These are phyloP conservation scores for Stagonosporopsis rhizophila DNA, from an alignment of 2,329 filamentous ascomycete species.

Conservation along the genomic window DNA sequence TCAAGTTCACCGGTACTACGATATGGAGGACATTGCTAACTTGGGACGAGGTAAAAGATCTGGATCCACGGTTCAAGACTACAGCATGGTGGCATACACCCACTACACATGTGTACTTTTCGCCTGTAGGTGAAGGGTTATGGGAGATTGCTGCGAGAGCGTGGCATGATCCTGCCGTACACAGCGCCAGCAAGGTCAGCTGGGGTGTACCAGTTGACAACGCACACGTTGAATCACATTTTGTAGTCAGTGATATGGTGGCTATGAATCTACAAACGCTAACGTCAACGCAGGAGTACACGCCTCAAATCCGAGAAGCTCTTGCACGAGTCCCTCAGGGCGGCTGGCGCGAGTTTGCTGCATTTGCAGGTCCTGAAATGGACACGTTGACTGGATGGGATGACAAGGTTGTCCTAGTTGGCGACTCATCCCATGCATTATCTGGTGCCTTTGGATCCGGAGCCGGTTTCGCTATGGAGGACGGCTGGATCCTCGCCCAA, in stretches of 20 bases:
- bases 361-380: slow-evolving; percentile 57
- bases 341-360: slow-evolving; percentile 57
- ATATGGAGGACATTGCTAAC: slow-evolving; percentile 58
- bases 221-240: slow-evolving; percentile 48
- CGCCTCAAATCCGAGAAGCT: slow-evolving; percentile 51
- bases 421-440: slow-evolving; percentile 63
- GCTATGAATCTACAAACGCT: neutral
- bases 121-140: slow-evolving; percentile 44
- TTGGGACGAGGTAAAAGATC: slow-evolving; percentile 36
- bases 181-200: slow-evolving; percentile 41
- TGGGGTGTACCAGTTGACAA: slow-evolving; percentile 52
- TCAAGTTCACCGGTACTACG: slow-evolving; percentile 58
- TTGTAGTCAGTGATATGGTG: slow-evolving; percentile 29
- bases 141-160: slow-evolving; percentile 52
- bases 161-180: slow-evolving; percentile 41
- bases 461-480: slow-evolving; percentile 56
- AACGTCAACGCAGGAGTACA: slow-evolving; percentile 46
- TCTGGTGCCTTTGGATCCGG: slow-evolving; percentile 57
- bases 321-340: slow-evolving; percentile 49
- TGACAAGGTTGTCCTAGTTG: slow-evolving; percentile 58
- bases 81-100: slow-evolving; percentile 57
- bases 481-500: slow-evolving; percentile 55
- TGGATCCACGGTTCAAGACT: slow-evolving; percentile 40
- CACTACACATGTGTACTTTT: slow-evolving; percentile 51
- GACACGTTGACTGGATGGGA: slow-evolving; percentile 51